phyloP scores from a whole-genome alignment of 1,139 yeast species.

The Candida albicans region DNA sequence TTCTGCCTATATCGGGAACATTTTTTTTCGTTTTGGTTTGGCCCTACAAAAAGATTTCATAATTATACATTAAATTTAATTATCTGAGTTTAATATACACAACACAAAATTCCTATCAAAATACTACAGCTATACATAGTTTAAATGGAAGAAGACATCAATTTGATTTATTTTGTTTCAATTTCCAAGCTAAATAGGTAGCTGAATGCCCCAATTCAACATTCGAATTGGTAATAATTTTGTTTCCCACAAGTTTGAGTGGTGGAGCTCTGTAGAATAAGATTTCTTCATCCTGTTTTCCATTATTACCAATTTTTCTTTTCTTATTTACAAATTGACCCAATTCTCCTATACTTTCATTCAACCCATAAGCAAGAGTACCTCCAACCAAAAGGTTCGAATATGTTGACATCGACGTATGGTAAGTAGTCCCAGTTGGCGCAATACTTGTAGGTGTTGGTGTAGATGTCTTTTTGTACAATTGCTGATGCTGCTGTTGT shows the following conservation, averaged over 20 bases:
- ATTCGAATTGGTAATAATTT: slow-evolving; percentile 36
- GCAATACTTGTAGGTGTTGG: slow-evolving; percentile 23
- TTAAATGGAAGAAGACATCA: not conserved
- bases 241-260: slow-evolving; percentile 47
- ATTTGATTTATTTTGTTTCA: slow-evolving; percentile 5
- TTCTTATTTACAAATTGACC: slow-evolving; percentile 25
- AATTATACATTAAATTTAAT: no score
- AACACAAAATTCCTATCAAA: not conserved
- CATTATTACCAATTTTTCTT: slow-evolving; percentile 22
- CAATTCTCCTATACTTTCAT: slow-evolving; percentile 20
- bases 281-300: slow-evolving; percentile 37
- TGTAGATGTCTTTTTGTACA: slow-evolving; percentile 22
- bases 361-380: slow-evolving; percentile 35
- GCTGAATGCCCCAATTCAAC: slow-evolving; percentile 64
- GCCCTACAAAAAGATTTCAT: no score
- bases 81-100: not conserved
- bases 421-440: slow-evolving; percentile 23
- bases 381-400: slow-evolving; percentile 44
- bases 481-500: slow-evolving; percentile 20
- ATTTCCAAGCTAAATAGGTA: slow-evolving; percentile 68
- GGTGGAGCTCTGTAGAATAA: slow-evolving; percentile 88
- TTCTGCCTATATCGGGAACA: no score
- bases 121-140: not conserved
- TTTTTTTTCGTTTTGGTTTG: no score
- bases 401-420: slow-evolving; percentile 35